Evolutionary conservation across 176 grass and related monocot species (phyloP), one percentile per base, ranked within the genome.

Genomic region (Eragrostis curvula): DNA sequence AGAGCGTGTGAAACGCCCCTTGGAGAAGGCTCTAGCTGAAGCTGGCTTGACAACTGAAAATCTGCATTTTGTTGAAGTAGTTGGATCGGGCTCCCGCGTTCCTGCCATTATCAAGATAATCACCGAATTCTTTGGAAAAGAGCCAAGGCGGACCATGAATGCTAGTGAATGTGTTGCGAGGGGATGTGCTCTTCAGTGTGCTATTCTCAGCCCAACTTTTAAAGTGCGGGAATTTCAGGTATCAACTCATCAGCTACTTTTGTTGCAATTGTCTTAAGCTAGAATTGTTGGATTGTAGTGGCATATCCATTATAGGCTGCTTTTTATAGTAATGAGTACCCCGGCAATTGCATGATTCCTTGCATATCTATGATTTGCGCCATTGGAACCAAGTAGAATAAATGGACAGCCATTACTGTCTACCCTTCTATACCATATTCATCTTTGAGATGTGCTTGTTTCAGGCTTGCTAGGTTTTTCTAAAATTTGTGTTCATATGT

Each of bases 191-290:
- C 87, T 94, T 39, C 71, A 97, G 43, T 97, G 95, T 20, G 92
- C 95, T 29, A 94, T 97, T 18, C 95, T 97, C 16, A 97, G 95
- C 29, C 95, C 95, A 42, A 97, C 95, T 5, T 97, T 97, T 45
- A 97, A 94, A 97, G 95, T 97, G 50, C 78, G 95, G 13, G 95
- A 97, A 59, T 94, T 97, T 73, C 89, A 97, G 95, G 95, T 97
- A 92, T 66, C 40, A 70, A 41, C 44, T 58, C 20, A 45, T 47
- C 27, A 28, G 18, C 13, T 74, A 60, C 66, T 80, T 61, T n/a
- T 13, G 20, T 6, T 50, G 52, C 12, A 9, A 7, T 40, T 13
- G 3, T 13, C 24, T 10, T 32, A 9, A 23, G 20, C 7, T 51
- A 7, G 0, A 67, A 40, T 49, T 7, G 17, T 66, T 79, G 13